Base-by-base conservation (phyloP, 1,139 yeast species). In the Zhuliangozyma blackwelliae region DNA sequence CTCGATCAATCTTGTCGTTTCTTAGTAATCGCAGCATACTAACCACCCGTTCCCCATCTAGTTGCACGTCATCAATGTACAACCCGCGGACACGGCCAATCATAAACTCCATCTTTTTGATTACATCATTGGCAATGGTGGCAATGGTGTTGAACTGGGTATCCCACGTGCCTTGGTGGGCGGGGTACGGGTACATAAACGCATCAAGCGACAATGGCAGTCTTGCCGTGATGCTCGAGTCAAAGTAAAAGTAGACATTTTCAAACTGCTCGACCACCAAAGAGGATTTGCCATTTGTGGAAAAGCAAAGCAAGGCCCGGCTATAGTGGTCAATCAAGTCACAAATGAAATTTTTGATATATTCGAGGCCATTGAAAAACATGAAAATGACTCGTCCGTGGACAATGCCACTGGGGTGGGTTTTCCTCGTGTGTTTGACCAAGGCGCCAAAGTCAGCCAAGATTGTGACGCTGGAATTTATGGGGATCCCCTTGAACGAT, bases 281-380 rank as follows among this genome's bases (percentile, higher is more conserved):
- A 20, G 16, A 25, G 3, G 23, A 39, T 44, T 49, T 42, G 3
- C 9, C 7, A 6, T 7, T 3, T 3, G 23, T 22, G 23, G 23
- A 22, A 5, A 22, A 22, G 23, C 10, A 22, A 5, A 22, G 23
- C 9, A 22, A 9, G 9, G 23, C 3, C 7, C 5, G 3, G 48
- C 55, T 47, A 48, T 61, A 45, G 50, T 51, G 48, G 47, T 65
- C 69, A 22, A 66, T 59, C 29, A 62, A 47, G 40, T 60, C 62
- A 32, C 61, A 46, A 27, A 66, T 50, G 19, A 63, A 47, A 27
- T 55, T 50, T 41, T 64, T 70, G 22, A 66, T 54, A 40, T 53
- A 65, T 12, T 51, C 53, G 37, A 65, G 49, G 1, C 70, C 70
- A 37, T 66, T 54, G 50, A 67, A 66, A 36, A 65, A 67, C 72